Base-by-base conservation (phyloP, 2,329 filamentous ascomycete genomes). In the Cordyceps sp. region DNA sequence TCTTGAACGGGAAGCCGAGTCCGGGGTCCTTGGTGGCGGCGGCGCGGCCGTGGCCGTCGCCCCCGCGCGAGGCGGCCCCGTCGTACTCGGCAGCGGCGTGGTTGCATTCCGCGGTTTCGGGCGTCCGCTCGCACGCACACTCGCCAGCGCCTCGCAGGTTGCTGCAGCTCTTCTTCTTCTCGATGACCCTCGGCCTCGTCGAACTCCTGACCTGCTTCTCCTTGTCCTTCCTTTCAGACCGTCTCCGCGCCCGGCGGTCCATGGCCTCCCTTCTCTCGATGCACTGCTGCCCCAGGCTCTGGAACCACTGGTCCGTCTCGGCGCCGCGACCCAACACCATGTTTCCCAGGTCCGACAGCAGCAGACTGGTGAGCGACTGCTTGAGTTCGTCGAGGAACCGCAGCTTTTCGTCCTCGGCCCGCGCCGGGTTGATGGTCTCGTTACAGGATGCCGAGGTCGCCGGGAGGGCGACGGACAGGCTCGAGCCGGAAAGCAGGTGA, bases 251-350 rank as follows among this genome's bases (percentile, higher is more conserved):
- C 30, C 62, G 59, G 25, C 58, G 56, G 36, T 72, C 62, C 21
- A 66, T 53, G 4, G 65, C 61, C 31, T 75, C 68, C 29, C 66
- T 70, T 18, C 72, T 62, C 25, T 76, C 69, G 32, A 76, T 72
- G 46, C 72, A 77, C 40, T 77, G 61, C 42, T 77, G 69, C 3
- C 73, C 72, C 6, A 85, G 52, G 12, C 70, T 69, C 32, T 70
- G 64, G 42, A 94, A 90, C 79, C 88, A 94, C 4, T 65, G 65
- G 50, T 96, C 90, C 1, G 88, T 96, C 57, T 98, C 90, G 26
- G 85, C 93, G 4, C 90, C 90, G 31, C 71, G 72, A n/a, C 76
- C 73, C 52, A 92, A 90, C 2, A 94, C 78, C 20, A 83, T 70
- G 26, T 78, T 85, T 6, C 86, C 85, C 4, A 96, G 64, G 49